Base-by-base conservation (phyloP, 2,329 filamentous ascomycete species). In the Neobulgaria alba region DNA sequence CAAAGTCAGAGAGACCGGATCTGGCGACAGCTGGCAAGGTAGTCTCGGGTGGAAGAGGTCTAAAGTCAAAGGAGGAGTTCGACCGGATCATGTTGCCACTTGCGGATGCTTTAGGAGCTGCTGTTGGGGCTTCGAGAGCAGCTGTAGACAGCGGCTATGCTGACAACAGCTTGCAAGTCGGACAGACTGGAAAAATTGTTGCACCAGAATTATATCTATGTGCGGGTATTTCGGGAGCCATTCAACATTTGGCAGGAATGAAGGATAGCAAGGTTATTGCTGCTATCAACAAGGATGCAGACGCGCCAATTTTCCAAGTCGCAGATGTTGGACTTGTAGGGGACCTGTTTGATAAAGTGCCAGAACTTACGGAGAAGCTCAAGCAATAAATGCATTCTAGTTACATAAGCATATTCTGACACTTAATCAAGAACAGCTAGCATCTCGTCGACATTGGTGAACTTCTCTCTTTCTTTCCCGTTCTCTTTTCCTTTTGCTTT, bases 261-360 rank as follows among this genome's bases (percentile, higher is more conserved):
- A 98, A 98, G 75, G 92, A 98, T 61, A 95, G 88, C 71, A 98
- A 98, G 71, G 92, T 98, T 44, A 98, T 98, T 67, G 92, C 90
- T 16, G 87, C 87, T 10, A 96, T 98, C 61, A 98, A 98, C 73
- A 98, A 98, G 71, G 92, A 98, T 60, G 71, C 80, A 3, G 92
- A 98, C 64, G 92, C 92, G 42, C 92, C 92, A 20, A 98, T 98
- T 55, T 98, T 98, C 73, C 92, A 98, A 67, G 79, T 98, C 44
- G 92, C 92, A 3, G 92, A 98, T 65, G 88, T 96, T 39, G 92
- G 92, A 10, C 69, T 98, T 38, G 90, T 98, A 4, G 90, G 89
- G 30, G 92, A 98, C 68, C 67, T 98, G 55, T 96, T 96, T 61
- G 87, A 95, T 43, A 89, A 87, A 68, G 87, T 95, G 32, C 92